Conservation (phyloP, 2,329 filamentous ascomycete species). For the Fusarium sp. region DNA sequence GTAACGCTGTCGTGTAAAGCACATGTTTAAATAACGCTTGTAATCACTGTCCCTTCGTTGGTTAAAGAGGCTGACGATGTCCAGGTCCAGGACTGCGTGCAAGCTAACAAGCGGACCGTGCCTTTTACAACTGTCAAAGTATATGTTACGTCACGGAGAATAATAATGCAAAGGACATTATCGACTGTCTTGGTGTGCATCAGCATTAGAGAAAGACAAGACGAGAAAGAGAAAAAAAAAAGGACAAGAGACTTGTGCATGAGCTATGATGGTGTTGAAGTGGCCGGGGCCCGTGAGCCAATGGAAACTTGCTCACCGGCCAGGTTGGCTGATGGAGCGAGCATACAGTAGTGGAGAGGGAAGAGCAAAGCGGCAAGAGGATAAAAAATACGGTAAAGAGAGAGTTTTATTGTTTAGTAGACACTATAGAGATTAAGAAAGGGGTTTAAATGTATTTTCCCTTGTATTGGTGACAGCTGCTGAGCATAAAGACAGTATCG, state of each 20-base stretch:
- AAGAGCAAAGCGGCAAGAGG: conserved; percentile 18
- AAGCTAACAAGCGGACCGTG: conserved; percentile 18
- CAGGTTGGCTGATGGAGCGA: conserved; percentile 44
- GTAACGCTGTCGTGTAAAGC: conserved; percentile 19
- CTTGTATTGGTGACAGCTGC: background rate
- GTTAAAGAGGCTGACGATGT: conserved; percentile 8
- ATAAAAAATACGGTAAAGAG: conserved; percentile 3
- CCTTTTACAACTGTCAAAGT: conserved; percentile 1
- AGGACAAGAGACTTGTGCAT: conserved; percentile 24
- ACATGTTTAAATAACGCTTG: conserved; percentile 10
- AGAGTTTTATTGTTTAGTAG: background rate
- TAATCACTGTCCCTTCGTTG: conserved; percentile 14
- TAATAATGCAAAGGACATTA: background rate
- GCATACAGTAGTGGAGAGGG: conserved; percentile 27
- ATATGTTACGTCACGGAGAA: conserved; percentile 9
- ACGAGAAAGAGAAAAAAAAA: background rate
- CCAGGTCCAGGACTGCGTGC: background rate
- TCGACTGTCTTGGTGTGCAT: background rate
- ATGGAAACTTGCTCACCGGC: conserved; percentile 61
- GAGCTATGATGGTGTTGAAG: conserved; percentile 38
- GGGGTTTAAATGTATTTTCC: background rate
- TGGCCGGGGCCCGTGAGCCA: conserved; percentile 45
- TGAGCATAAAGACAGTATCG: conserved; percentile 4
- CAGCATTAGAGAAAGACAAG: background rate
- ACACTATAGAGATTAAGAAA: background rate